Percentiles rank a stretch among this genome's conserved stretches.
Evolutionary conservation across 2,329 filamentous ascomycete species (phyloP).

Genomic region (Coleophoma eucalyptorum): DNA sequence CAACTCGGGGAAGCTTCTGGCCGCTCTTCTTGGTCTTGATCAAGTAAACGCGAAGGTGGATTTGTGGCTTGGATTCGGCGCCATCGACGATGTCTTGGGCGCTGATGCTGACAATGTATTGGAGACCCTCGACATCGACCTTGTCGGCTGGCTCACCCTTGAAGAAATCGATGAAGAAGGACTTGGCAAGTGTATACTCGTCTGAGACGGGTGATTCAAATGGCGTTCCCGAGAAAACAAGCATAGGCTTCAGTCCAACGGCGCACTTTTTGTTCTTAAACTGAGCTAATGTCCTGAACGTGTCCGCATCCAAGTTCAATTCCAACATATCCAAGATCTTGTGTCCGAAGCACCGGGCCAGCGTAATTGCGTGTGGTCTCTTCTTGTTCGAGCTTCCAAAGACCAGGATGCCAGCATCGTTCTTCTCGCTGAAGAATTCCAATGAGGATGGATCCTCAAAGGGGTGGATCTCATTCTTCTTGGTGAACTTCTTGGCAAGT

Average conservation of each 20-base stretch:
- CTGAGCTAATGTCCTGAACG: conserved; percentile 65
- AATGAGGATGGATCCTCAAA: conserved; percentile 87
- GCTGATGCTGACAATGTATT: conserved; percentile 81
- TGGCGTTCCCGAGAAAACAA: conserved; percentile 84
- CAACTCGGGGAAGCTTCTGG: conserved; percentile 82
- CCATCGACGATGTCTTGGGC: conserved; percentile 59
- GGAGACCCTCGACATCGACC: conserved; percentile 91
- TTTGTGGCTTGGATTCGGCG: conserved; percentile 47
- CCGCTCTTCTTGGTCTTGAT: conserved; percentile 83
- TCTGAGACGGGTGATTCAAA: conserved; percentile 80
- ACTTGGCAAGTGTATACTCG: conserved; percentile 83
- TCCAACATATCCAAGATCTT: conserved; percentile 95
- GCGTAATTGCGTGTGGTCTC: conserved; percentile 83
- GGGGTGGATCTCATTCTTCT: conserved; percentile 94
- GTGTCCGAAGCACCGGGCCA: conserved; percentile 78
- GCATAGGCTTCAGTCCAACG: conserved; percentile 81
- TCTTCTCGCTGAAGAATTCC: conserved; percentile 96
- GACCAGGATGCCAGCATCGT: conserved; percentile 82
- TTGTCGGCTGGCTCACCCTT: conserved; percentile 72
- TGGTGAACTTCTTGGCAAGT: conserved; percentile 84
- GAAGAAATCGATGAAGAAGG: conserved; percentile 86
- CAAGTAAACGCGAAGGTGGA: conserved; percentile 76
- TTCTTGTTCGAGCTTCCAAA: conserved; percentile 91
- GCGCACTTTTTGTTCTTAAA: conserved; percentile 76
- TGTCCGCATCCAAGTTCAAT: conserved; percentile 73